Evolutionary conservation across 176 grass and related monocot species (phyloP).

Genomic region (Phragmites australis): DNA sequence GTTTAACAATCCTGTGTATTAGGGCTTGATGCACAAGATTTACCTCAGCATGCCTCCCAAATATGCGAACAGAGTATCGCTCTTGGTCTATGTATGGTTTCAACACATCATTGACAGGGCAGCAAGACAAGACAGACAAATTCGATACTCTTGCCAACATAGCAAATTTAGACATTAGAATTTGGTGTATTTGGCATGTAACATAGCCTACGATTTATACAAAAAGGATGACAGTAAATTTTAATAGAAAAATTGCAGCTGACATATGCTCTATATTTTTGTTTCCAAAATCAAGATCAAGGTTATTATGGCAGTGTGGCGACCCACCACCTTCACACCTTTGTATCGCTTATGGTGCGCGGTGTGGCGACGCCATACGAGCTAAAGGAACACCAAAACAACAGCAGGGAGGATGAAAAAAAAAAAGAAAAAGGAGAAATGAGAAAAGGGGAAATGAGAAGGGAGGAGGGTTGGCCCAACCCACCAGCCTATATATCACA

Average conservation of each 20-base stretch:
- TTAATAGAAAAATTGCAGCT: too few species aligned
- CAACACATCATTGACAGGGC: not conserved
- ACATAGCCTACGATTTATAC: not conserved
- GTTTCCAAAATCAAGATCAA: not conserved
- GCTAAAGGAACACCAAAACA: too few species aligned
- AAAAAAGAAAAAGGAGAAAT: too few species aligned
- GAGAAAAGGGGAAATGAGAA: too few species aligned
- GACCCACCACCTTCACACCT: too few species aligned
- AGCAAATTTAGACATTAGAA: not conserved
- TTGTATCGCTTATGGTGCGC: too few species aligned
- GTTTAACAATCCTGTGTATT: not conserved
- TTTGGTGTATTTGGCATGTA: not conserved
- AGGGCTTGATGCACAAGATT: not conserved
- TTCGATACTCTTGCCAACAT: not conserved
- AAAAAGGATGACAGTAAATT: not conserved
- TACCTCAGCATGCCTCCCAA: not conserved
- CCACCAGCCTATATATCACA: too few species aligned
- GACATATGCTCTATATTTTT: constrained; percentile 6
- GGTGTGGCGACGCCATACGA: too few species aligned
- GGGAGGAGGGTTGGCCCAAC: too few species aligned
- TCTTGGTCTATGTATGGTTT: not conserved
- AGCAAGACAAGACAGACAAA: not conserved
- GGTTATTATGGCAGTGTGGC: too few species aligned
- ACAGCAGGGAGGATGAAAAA: too few species aligned
- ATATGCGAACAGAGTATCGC: not conserved